Evolutionary conservation across 352 stramenopile genomes (phyloP).

Genomic region (Aphanomyces stellatus): DNA sequence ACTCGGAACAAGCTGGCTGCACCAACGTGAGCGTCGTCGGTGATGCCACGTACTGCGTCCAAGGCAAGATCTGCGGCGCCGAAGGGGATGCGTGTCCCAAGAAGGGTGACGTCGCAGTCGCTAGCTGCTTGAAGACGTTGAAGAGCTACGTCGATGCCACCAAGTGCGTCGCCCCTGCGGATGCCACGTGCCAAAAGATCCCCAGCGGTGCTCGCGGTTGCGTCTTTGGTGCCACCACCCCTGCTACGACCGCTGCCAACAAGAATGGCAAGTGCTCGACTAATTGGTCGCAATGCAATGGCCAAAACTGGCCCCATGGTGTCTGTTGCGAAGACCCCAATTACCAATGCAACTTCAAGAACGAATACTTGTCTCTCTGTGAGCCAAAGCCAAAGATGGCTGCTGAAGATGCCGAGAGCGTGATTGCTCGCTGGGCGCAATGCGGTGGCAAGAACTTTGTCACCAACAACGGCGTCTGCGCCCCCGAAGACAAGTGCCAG

Average conservation of each 20-base stretch:
- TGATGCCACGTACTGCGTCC: no score
- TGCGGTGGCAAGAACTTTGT: conserved; percentile 3
- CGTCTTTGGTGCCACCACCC: no score
- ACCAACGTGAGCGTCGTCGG: no score
- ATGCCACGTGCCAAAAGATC: no score
- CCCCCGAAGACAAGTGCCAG: not conserved
- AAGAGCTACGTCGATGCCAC: no score
- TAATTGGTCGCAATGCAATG: conserved; percentile 4
- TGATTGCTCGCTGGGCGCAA: not conserved
- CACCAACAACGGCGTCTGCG: not conserved
- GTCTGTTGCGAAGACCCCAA: conserved; percentile 5
- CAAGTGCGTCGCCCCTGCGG: no score
- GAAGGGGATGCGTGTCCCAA: no score
- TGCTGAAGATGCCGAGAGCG: not conserved
- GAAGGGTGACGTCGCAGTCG: no score
- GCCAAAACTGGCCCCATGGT: conserved; percentile 9
- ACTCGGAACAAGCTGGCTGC: not conserved
- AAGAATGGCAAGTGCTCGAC: not conserved
- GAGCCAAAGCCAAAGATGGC: not conserved
- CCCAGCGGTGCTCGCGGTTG: no score
- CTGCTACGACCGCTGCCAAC: no score
- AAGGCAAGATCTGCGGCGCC: no score
- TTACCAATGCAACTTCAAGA: not conserved
- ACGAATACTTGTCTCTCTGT: conserved; percentile 6
- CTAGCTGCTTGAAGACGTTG: no score